Conservation (phyloP, 23 red algal species). For the Gracilaria caudata region DNA sequence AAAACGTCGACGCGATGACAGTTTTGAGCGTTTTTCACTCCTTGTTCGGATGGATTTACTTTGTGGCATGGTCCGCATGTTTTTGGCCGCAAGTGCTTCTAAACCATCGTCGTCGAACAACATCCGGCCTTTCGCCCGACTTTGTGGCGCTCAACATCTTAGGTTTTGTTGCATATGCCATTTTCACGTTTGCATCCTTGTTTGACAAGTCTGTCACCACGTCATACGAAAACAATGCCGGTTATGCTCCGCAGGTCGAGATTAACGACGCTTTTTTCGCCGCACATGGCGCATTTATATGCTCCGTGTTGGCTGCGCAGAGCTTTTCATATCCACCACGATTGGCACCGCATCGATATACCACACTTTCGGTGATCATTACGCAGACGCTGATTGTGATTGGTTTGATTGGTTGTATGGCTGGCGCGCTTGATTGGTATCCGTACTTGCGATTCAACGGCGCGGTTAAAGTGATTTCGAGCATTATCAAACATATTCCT, state of each 20-base stretch:
- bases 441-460: slow-evolving; percentile 26
- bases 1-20: neutral
- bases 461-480: slow-evolving; percentile 53
- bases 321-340: slow-evolving; percentile 50
- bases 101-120: slow-evolving; percentile 40
- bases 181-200: slow-evolving; percentile 58
- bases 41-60: slow-evolving; percentile 80
- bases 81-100: slow-evolving; percentile 77
- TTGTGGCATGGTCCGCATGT: slow-evolving; percentile 59
- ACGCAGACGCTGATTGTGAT: slow-evolving; percentile 17
- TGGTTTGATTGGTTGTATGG: neutral
- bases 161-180: slow-evolving; percentile 72
- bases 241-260: slow-evolving; percentile 64
- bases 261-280: slow-evolving; percentile 68
- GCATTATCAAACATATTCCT: slow-evolving; percentile 81
- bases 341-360: slow-evolving; percentile 19
- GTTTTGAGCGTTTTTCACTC: slow-evolving; percentile 7
- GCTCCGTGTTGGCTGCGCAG: slow-evolving; percentile 41
- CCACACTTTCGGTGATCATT: neutral
- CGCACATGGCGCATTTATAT: slow-evolving; percentile 66
- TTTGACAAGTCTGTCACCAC: neutral
- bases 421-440: slow-evolving; percentile 41
- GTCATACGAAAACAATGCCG: slow-evolving; percentile 21
- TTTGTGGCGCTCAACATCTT: slow-evolving; percentile 73
- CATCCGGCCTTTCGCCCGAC: slow-evolving; percentile 71